These are phyloP conservation scores for Fusarium verrucosum DNA, from an alignment of 2,329 filamentous ascomycete genomes.

Conservation along the genomic window DNA sequence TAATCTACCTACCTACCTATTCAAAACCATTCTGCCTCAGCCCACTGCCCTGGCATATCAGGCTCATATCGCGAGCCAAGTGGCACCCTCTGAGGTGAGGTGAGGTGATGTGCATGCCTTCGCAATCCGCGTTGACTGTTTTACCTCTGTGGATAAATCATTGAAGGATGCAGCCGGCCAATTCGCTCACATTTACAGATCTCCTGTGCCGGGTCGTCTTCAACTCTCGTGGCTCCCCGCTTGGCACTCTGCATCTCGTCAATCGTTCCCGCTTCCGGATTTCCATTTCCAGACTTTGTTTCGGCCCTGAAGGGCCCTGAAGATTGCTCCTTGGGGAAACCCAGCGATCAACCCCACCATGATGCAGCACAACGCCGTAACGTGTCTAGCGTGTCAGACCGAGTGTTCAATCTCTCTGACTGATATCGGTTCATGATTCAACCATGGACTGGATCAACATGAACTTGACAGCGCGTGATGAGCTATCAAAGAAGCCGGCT, in stretches of 20 bases:
- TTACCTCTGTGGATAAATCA: background rate
- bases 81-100: slow-evolving; percentile 1
- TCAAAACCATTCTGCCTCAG: slow-evolving; percentile 1
- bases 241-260: slow-evolving; percentile 42
- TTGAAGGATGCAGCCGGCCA: slow-evolving; percentile 9
- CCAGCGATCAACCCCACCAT: slow-evolving; percentile 17
- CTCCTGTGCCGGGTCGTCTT: slow-evolving; percentile 6
- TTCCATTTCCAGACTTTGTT: slow-evolving; percentile 40
- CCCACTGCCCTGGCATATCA: slow-evolving; percentile 4
- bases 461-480: background rate
- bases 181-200: background rate
- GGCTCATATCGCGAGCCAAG: background rate
- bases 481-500: background rate
- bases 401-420: background rate
- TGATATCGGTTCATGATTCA: slow-evolving; percentile 1
- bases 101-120: slow-evolving; percentile 6
- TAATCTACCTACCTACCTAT: background rate
- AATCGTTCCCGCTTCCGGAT: slow-evolving; percentile 43
- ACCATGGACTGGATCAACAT: background rate
- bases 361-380: background rate
- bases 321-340: slow-evolving; percentile 21
- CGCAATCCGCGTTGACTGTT: background rate
- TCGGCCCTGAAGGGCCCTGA: slow-evolving; percentile 26
- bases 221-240: slow-evolving; percentile 23
- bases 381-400: slow-evolving; percentile 7